Evolutionary conservation across 2,329 filamentous ascomycete species (phyloP), one percentile per base, ranked within the genome.

Genomic region (Clonostachys solani): DNA sequence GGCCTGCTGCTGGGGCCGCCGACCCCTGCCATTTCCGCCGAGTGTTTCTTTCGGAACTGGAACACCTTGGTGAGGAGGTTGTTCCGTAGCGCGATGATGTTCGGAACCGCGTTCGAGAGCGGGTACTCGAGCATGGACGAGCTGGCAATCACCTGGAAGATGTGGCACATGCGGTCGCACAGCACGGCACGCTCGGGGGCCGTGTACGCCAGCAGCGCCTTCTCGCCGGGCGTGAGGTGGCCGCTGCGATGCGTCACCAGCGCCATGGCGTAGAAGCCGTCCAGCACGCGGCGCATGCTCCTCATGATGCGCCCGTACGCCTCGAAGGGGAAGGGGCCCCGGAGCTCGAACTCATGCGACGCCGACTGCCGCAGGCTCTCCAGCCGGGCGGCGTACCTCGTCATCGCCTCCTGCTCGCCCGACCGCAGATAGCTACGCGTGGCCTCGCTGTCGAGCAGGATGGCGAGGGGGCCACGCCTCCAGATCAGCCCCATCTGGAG

Each of bases 261-360:
- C 52, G 92, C 95, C 89, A 99, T 96, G 45, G 92, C 90, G 60
- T 97, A 92, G 65, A 99, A 96, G 37, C 89, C 86, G 65, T 96
- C 92, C 5, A 97, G 81, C 67, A 96, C 88, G 45, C 86, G 84
- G 52, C 86, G 85, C 1, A 92, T 96, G 10, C 86, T 86, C 19
- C 81, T 80, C 61, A 97, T 78, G 49, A 97, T 87, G 35, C 83
- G 80, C 5, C 78, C 80, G 61, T 88, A 92, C 15, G 82, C 78
- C 40, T 78, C 81, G 52, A 84, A 79, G 1, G 91, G 89, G 57
- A 99, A 99, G 0, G 92, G 90, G 0, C 92, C 89, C 38, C 85
- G 81, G 8, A 99, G 78, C 63, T 95, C 89, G 57, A 95, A 95
- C 63, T 99, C 94, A 19, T 83, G 87, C n/a, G 79, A 75, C 1